Percentiles rank a stretch among this genome's conserved stretches.
Evolutionary conservation across 2,329 filamentous ascomycete genomes (phyloP).

Genomic region (Plectosphaerella cucumerina): DNA sequence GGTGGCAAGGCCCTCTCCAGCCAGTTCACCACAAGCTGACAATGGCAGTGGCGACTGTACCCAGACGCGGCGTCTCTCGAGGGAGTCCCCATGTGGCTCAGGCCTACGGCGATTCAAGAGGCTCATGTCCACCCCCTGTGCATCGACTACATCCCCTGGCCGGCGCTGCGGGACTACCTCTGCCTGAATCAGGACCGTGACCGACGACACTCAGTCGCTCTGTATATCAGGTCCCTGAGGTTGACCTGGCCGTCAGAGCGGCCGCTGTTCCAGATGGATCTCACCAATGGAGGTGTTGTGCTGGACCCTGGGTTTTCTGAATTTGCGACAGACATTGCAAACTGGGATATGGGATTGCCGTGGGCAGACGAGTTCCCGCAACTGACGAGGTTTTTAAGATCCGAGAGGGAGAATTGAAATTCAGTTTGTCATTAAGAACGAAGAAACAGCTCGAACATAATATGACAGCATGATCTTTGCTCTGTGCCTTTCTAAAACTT

Average conservation of each 20-base stretch:
- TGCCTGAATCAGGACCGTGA: conserved; percentile 14
- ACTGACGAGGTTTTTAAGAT: conserved; percentile 1
- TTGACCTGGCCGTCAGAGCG: conserved; percentile 15
- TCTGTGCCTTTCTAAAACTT: too few relatives aligned
- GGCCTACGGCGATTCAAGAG: conserved; percentile 17
- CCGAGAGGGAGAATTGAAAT: too few relatives aligned
- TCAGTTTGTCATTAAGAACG: too few relatives aligned
- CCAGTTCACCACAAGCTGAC: background rate
- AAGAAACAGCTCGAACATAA: too few relatives aligned
- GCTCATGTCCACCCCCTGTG: conserved; percentile 16
- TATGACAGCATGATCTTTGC: too few relatives aligned
- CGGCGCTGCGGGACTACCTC: conserved; percentile 16
- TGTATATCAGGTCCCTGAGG: conserved; percentile 16
- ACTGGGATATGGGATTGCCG: conserved; percentile 16
- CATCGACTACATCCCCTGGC: conserved; percentile 20
- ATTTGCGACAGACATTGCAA: conserved; percentile 15
- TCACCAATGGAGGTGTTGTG: conserved; percentile 7
- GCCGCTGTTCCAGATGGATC: conserved; percentile 10
- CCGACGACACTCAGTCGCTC: conserved; percentile 16
- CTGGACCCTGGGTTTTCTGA: conserved; percentile 18
- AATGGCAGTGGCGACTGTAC: conserved; percentile 16
- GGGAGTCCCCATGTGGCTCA: conserved; percentile 15
- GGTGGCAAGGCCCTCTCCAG: background rate
- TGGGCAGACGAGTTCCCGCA: conserved; percentile 18
- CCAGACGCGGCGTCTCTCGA: conserved; percentile 15